Evolutionary conservation across 306 rosid genomes (phyloP).

Genomic region (Abrus pulchellus): DNA sequence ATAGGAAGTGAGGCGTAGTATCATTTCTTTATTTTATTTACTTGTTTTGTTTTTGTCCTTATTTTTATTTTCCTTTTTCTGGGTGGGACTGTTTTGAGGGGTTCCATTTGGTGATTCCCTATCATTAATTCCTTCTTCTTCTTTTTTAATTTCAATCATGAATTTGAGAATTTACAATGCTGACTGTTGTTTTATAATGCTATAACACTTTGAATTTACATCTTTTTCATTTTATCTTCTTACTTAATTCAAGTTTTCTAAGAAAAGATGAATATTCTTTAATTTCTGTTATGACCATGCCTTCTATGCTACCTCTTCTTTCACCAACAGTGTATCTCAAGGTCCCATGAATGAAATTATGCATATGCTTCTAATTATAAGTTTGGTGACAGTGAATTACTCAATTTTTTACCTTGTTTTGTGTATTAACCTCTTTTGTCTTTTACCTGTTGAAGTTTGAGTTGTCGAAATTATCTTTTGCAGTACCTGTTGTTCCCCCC

Average conservation of each 20-base stretch:
- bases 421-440: too few relatives aligned
- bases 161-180: slow-evolving; percentile 62
- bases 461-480: slow-evolving; percentile 4
- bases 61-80: slow-evolving; percentile 45
- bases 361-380: slow-evolving; percentile 10
- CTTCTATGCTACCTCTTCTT: neutral
- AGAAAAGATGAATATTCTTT: slow-evolving; percentile 8
- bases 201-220: slow-evolving; percentile 41
- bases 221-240: slow-evolving; percentile 40
- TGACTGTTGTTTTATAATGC: slow-evolving; percentile 58
- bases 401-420: neutral
- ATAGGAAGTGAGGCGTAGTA: slow-evolving; percentile 60
- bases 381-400: slow-evolving; percentile 25
- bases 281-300: slow-evolving; percentile 15
- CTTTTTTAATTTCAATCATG: slow-evolving; percentile 50
- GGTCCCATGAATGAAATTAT: slow-evolving; percentile 24
- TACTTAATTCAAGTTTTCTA: slow-evolving; percentile 34
- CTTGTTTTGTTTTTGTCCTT: slow-evolving; percentile 54
- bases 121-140: slow-evolving; percentile 45
- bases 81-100: slow-evolving; percentile 44
- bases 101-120: slow-evolving; percentile 52
- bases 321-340: neutral
- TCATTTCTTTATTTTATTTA: slow-evolving; percentile 51
- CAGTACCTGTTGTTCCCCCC: neutral
- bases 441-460: neutral